Evolutionary conservation across 345 rosid species (phyloP), one percentile per base, ranked within the genome.

Genomic region (Atalantia buxifolia): DNA sequence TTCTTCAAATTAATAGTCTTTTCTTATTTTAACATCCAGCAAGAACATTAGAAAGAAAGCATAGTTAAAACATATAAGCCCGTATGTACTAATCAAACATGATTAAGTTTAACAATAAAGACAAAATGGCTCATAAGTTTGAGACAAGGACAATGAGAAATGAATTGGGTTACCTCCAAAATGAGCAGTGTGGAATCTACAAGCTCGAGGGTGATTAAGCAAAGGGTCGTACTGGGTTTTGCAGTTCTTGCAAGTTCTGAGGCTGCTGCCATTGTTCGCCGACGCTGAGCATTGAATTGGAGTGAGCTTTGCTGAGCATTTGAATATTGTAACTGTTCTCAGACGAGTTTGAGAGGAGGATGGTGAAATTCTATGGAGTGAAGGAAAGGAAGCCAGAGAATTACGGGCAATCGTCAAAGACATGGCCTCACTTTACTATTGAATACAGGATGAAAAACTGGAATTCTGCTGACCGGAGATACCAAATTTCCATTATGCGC

Each of bases 121-220:
- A 45, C 25, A 59, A 50, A 70, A 70, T 7, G 38, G 48, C 25
- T 53, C 35, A 22, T 6, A 71, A 72, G 9, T 45, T 24, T 7
- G 45, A 27, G 48, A 12, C 22, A 50, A 21, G 31, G 13, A 50
- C 22, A 10, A n/a, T 1, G 66, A 66, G 33, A 55, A 35, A 66
- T 25, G 40, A 76, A 38, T 2, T 76, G 53, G 35, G 42, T 77
- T 83, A 93, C 99, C 99, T 85, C 97, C 99, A 72, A 85, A 95
- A 91, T 93, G 99, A 69, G 97, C 93, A 42, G 96, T 87, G 90
- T 95, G 99, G 83, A 90, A 93, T 78, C 79, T 87, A 77, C 99
- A 95, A 74, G 97, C 93, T 2, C 81, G 87, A 68, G 94, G 92
- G 83, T 91, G 83, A 77, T 95, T 95, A 77, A 86, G 86, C 68